A percentile compares a stretch with the other conserved stretches of the same genome.
phyloP scores from a whole-genome alignment of 345 rosid genomes.

The Eucalyptus microcorys region DNA sequence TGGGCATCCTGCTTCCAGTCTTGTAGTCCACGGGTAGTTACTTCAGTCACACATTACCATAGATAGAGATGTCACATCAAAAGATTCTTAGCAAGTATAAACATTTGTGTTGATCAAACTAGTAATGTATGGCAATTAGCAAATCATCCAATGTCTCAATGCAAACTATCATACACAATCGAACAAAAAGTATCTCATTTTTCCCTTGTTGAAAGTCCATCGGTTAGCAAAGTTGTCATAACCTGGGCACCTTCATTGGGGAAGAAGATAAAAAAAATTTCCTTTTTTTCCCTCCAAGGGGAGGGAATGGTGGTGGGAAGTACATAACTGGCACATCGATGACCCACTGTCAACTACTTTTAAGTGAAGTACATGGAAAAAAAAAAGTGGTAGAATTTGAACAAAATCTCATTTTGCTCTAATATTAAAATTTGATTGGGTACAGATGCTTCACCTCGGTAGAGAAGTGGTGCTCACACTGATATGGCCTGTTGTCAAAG shows the following conservation, averaged over 20 bases:
- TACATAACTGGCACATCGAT: not conserved
- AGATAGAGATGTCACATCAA: not conserved
- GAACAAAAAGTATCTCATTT: not conserved
- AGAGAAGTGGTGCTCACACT: not conserved
- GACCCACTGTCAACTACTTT: not conserved
- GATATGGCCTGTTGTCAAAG: not conserved
- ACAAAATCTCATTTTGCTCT: not conserved
- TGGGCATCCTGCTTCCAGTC: not conserved
- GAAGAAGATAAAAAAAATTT: not conserved
- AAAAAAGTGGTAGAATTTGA: not conserved
- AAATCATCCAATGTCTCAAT: not conserved
- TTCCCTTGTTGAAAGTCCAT: not conserved
- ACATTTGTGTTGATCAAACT: not conserved
- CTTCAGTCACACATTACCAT: not conserved
- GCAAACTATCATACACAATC: not conserved
- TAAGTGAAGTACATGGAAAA: not conserved
- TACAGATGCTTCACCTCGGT: not conserved
- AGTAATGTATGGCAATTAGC: fast-evolving
- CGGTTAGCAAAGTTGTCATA: not conserved
- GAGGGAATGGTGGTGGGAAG: fast-evolving
- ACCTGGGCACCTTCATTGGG: not conserved
- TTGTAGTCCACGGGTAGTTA: not conserved
- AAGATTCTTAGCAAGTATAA: not conserved
- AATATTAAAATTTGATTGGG: not conserved
- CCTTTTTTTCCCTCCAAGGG: not conserved